These are phyloP conservation scores for Glutinoglossum americanum DNA, from an alignment of 495 filamentous ascomycete species.

Conservation along the genomic window DNA sequence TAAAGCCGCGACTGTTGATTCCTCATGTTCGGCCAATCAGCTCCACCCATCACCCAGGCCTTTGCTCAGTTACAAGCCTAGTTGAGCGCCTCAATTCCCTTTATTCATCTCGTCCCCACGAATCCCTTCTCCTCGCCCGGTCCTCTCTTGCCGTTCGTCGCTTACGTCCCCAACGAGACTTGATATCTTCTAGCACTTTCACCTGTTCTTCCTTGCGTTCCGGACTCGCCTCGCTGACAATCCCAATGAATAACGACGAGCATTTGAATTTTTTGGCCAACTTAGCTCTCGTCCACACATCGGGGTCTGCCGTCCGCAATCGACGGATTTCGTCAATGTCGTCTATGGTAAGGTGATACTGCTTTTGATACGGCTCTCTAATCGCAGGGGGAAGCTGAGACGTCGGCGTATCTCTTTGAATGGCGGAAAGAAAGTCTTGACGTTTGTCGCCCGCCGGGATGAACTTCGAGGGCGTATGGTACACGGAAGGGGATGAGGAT, in stretches of 20 bases:
- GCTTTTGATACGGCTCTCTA: slow-evolving; percentile 29
- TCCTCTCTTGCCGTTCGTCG: slow-evolving; percentile 55
- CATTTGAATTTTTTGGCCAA: slow-evolving; percentile 62
- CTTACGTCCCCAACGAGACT: slow-evolving; percentile 52
- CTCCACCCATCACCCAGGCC: too few relatives aligned
- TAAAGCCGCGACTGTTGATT: too few relatives aligned
- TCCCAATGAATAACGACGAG: slow-evolving; percentile 46
- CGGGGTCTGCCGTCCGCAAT: slow-evolving; percentile 44
- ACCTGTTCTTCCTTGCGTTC: slow-evolving; percentile 22
- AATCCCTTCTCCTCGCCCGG: slow-evolving; percentile 38
- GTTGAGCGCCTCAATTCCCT: not conserved
- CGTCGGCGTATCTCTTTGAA: slow-evolving; percentile 4
- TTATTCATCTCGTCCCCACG: slow-evolving; percentile 28
- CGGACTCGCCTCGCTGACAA: slow-evolving; percentile 23
- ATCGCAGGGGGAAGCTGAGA: slow-evolving; percentile 32
- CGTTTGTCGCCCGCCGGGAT: slow-evolving; percentile 62
- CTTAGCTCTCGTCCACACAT: slow-evolving; percentile 44
- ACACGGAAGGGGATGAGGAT: slow-evolving; percentile 57
- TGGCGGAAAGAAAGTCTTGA: slow-evolving; percentile 27
- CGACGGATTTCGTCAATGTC: slow-evolving; percentile 63
- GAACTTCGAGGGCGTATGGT: slow-evolving; percentile 77
- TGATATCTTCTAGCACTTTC: slow-evolving; percentile 31
- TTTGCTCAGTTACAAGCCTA: too few relatives aligned
- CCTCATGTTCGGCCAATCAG: too few relatives aligned
- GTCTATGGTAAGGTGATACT: slow-evolving; percentile 51